Base-by-base conservation (phyloP, 2,329 filamentous ascomycete genomes). In the Penicillium sp. region DNA sequence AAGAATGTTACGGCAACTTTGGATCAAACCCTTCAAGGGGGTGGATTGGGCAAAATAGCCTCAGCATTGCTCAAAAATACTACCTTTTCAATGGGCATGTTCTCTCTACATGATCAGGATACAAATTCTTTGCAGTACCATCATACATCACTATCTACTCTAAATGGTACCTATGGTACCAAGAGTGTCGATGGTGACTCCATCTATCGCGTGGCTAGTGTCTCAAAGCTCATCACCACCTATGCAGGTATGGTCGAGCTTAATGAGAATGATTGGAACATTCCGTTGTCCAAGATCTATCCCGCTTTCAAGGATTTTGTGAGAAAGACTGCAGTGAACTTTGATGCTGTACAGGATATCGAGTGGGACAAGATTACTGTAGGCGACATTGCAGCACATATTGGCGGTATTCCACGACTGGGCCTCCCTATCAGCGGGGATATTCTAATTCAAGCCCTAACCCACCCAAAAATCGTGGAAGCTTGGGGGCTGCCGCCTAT, bases 281-380 rank as follows among this genome's bases (percentile, higher is more conserved):
- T 75, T 42, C 76, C 76, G 1, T 69, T 83, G 5, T 72, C 78
- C 1, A 73, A 79, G 31, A 79, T 79, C 48, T 64, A 82, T 5
- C 77, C 80, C 0, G 70, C 75, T 44, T 59, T 75, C 7, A 56
- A 62, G 4, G 48, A 64, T 5, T 56, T 61, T 75, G 37, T 60
- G 28, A 26, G 48, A 10, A 53, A 55, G 9, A 37, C 65, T 52
- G 34, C 54, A 7, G 10, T 24, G 11, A 9, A 37, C 16, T 21
- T 28, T 21, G 28, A 56, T 28, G 18, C 45, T 4, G 46, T 50
- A 13, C 16, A 40, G 26, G 5, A 69, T 1, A 65, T 78, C 2
- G 64, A 74, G 37, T 83, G 80, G 80, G 72, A 80, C 31, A 74
- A 78, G 9, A 67, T 83, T 28, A 82, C 79, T 0, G 65, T 81